Base-by-base conservation (phyloP, 345 rosid genomes). In the Angophora floribunda region DNA sequence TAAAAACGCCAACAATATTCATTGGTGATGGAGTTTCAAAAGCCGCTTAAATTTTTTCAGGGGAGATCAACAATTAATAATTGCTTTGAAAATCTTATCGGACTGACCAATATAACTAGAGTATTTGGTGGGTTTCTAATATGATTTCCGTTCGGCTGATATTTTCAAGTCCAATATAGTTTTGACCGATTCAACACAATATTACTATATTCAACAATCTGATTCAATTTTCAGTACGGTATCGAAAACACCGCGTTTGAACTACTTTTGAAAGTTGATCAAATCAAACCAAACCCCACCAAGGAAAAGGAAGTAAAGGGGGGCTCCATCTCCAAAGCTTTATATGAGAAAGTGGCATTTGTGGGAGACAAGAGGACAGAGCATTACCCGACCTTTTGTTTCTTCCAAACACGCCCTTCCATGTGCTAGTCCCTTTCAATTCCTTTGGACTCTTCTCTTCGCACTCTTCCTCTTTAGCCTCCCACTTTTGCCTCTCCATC, bases 361-460 rank as follows among this genome's bases (percentile, higher is more conserved):
- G 7, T n/a, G 85, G 85, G 70, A 86, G 70, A 49, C 86, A 86
- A 32, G 44, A 89, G n/a, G 86, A 86, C 86, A 86, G 57, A 51
- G 86, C 78, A 86, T 78, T 80, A 26, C 82, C 47, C 85, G 14
- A 86, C 79, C 88, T 89, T 89, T 93, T 92, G 94, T 95, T 36
- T 96, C 95, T 92, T 93, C 95, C 96, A 96, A 97, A 91, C 96
- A 93, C 89, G 89, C 94, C 94, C 95, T 93, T 96, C 97, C 97
- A 97, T 92, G 93, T 89, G 96, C 97, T 93, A 92, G 87, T 89
- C 89, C 91, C 94, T 85, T 53, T 85, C 53, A 28, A 80, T 52
- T 92, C 91, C 92, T 91, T 86, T 95, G 94, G 97, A 87, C 92
- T 89, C 90, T 91, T 93, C 92, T 50, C 93, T 89, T 90, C 51